Conservation (phyloP, 2,329 filamentous ascomycete genomes). For the Mycosphaerella arachidis region DNA sequence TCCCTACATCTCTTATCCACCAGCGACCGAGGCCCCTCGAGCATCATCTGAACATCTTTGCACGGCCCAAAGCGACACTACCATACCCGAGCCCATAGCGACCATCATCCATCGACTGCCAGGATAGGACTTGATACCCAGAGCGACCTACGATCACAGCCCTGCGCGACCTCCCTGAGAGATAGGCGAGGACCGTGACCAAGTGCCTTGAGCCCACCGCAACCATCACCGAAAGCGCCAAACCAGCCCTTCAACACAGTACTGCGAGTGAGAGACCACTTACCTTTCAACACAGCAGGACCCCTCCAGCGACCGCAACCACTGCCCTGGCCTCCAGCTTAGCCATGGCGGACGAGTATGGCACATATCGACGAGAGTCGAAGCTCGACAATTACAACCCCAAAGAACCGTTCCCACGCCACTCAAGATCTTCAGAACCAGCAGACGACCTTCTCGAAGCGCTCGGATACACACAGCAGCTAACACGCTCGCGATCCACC, state of each 20-base stretch:
- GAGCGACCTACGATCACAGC: constrained; percentile 5
- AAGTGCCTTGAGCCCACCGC: constrained; percentile 10
- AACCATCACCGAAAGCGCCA: constrained; percentile 12
- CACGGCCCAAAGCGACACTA: constrained; percentile 4
- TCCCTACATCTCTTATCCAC: not conserved
- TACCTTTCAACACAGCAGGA: constrained; percentile 11
- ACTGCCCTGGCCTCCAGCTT: constrained; percentile 6
- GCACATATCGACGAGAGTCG: constrained; percentile 14
- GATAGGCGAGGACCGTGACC: constrained; percentile 6
- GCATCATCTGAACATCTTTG: not conserved
- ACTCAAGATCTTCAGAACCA: constrained; percentile 29
- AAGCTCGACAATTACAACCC: constrained; percentile 10
- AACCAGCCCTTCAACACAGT: constrained; percentile 2
- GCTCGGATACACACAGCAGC: constrained; percentile 63
- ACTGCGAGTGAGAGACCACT: constrained; percentile 7
- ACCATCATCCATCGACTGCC: constrained; percentile 1
- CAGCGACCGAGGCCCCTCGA: not conserved
- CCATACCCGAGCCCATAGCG: not conserved
- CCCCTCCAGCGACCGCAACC: constrained; percentile 2
- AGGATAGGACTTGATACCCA: constrained; percentile 4
- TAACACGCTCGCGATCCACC: constrained; percentile 61
- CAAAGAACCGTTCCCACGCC: constrained; percentile 8
- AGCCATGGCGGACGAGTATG: constrained; percentile 13
- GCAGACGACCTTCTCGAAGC: constrained; percentile 61
- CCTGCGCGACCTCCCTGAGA: constrained; percentile 1